Evolutionary conservation across 768 basidiomycete genomes (phyloP), one percentile per base, ranked within the genome.

Genomic region (Pisolithus marmoratus): DNA sequence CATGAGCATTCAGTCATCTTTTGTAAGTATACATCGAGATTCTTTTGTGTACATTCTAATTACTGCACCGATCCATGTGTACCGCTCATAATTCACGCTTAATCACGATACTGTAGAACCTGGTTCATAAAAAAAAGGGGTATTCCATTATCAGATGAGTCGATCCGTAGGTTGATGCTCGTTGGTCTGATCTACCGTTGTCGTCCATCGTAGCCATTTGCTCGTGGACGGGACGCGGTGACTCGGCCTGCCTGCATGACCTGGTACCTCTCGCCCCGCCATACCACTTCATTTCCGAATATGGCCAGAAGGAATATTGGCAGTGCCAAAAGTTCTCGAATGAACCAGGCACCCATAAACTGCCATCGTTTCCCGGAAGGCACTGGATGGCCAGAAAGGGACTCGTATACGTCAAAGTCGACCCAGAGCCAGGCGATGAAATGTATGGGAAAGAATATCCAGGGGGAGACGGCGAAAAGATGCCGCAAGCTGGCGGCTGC

Each of bases 291-390:
- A 64, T 83, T 76, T 26, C 94, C 93, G 46, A 85, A 69, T 38
- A 99, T 81, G 6, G 90, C 95, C 55, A 85, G 72, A 7, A 86
- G 46, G 81, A 85, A 99, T 52, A 98, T 90, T 0, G 96, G 96
- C 20, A 98, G 72, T 4, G 95, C 85, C 53, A 94, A 66, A 38
- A 85, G 12, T 70, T 99, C 96, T 51, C 96, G 79, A 19, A 77
- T 71, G 17, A 74, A 65, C 92, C 94, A 99, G 7, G 92, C 90
- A 27, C 72, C 61, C 40, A 92, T 58, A 67, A 96, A 97, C 47
- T 71, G 61, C 70, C 74, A 75, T 12, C 74, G 72, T 45, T 73
- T 72, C 31, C 71, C 63, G 38, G 69, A 60, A 2, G 79, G 78
- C 42, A 87, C 63, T 46, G 82, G 73, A 65, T 84, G 76, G 26